A percentile compares a stretch with the other conserved stretches of the same genome.
These are phyloP conservation scores for Chrysanthemum seticuspe DNA, from an alignment of 129 eudicot genomes.

Conservation along the genomic window DNA sequence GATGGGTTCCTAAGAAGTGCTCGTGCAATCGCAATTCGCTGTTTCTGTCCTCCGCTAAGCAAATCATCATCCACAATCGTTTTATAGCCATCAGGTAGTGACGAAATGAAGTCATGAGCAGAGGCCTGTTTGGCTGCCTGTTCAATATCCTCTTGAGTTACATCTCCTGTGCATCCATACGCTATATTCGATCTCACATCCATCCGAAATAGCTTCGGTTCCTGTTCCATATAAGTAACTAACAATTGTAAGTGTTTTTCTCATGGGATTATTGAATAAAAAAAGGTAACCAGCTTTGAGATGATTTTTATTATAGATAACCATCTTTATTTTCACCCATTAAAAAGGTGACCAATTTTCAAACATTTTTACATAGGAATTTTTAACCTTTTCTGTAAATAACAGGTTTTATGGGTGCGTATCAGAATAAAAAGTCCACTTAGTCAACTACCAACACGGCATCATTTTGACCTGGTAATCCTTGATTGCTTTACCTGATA, in stretches of 20 bases:
- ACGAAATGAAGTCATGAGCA: slow-evolving; percentile 83
- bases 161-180: slow-evolving; percentile 78
- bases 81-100: slow-evolving; percentile 80
- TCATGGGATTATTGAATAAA: not conserved
- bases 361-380: not conserved
- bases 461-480: not conserved
- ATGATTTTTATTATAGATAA: not conserved
- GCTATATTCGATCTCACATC: slow-evolving; percentile 88
- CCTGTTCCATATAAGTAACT: slow-evolving; percentile 45
- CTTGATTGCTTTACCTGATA: not conserved
- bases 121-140: slow-evolving; percentile 86
- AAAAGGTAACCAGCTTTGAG: not conserved
- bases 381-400: not conserved
- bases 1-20: slow-evolving; percentile 87
- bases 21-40: slow-evolving; percentile 93
- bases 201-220: slow-evolving; percentile 91
- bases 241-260: slow-evolving; percentile 9
- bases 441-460: slow-evolving; percentile 5
- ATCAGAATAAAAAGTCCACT: not conserved
- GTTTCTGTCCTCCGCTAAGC: slow-evolving; percentile 99
- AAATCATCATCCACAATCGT: slow-evolving; percentile 97
- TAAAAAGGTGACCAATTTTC: not conserved
- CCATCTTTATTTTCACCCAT: slow-evolving; percentile 5
- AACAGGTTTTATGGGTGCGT: not conserved
- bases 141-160: slow-evolving; percentile 76